Conservation (phyloP, 164 flowering plant species). For the Aristolochia fimbriata region DNA sequence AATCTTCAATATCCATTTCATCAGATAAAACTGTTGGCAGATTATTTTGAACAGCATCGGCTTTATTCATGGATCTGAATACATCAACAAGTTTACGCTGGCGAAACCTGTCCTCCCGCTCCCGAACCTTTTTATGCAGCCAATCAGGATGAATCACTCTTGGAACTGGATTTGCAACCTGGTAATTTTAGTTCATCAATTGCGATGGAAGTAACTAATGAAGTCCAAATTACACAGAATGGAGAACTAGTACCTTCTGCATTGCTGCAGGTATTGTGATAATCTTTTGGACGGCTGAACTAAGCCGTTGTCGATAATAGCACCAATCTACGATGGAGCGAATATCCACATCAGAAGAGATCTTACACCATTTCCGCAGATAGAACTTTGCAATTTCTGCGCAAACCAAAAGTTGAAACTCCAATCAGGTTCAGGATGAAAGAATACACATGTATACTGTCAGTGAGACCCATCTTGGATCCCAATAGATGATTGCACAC, state of each 20-base stretch:
- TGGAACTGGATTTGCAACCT: conserved; percentile 97
- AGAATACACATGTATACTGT: not conserved
- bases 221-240: too few relatives aligned
- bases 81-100: conserved; percentile 79
- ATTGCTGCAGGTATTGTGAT: conserved; percentile 99
- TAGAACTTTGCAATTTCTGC: conserved; percentile 75
- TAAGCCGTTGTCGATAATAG: conserved; percentile 90
- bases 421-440: not conserved
- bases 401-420: conserved; percentile 4
- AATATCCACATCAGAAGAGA: conserved; percentile 76
- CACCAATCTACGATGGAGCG: conserved; percentile 98
- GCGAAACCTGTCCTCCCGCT: conserved; percentile 91
- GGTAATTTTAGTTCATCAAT: conserved; percentile 9
- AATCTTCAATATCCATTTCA: conserved; percentile 71
- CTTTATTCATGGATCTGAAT: conserved; percentile 35
- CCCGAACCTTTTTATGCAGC: conserved; percentile 93
- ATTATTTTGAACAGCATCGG: conserved; percentile 16
- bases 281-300: conserved; percentile 93
- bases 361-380: conserved; percentile 91
- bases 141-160: conserved; percentile 98
- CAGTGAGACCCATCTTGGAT: too few relatives aligned
- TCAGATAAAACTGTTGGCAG: conserved; percentile 11
- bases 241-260: conserved; percentile 67
- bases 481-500: too few relatives aligned
- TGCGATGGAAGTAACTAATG: not conserved